Evolutionary conservation across 192 early-diverging fungal genomes (phyloP), one percentile per base, ranked within the genome.

Genomic region (Coemansia sp.): DNA sequence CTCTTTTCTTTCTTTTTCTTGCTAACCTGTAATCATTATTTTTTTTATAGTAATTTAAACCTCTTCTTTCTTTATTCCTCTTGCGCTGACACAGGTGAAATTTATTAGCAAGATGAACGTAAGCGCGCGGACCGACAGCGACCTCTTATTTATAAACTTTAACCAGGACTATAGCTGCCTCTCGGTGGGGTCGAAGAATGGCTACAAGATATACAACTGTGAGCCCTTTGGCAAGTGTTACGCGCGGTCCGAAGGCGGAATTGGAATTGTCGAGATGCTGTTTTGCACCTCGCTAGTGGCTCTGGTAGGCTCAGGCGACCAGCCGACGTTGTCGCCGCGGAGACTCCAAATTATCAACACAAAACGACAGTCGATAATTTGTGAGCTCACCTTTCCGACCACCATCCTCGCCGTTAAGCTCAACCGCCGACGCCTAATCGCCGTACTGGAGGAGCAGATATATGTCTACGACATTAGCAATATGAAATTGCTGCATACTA

Each of bases 401-500:
- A 88, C 94, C 3, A 94, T 99, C 58, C 80, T 99, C 57, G 90
- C 94, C 0, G 95, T 99, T 15, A 97, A 97, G 82, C 86, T 99
- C 65, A 99, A 99, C 85, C 85, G 96, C 36, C 92, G 93, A 67
- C 87, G 95, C 41, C 85, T 99, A 9, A 89, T 98, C 39, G 96
- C 97, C 10, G 92, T 96, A 27, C 87, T 99, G 36, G 98, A 99
- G 70, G 94, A 96, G 78, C 93, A 93, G 68, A 95, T 98, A 45
- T 98, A 94, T 77, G 90, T 98, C 17, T 97, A 98, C 84, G 96
- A 99, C 70, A 97, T 98, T 61, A 89, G 90, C 78, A 99, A 99
- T 80, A 99, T 99, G 96, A 96, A 95, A 76, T 87, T 97, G 9
- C 85, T 97, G 42, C 92, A 97, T 69, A 95, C 94, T 0, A 95